These are phyloP conservation scores for Salvia hispanica DNA, from an alignment of 257 asterid species.

Conservation along the genomic window DNA sequence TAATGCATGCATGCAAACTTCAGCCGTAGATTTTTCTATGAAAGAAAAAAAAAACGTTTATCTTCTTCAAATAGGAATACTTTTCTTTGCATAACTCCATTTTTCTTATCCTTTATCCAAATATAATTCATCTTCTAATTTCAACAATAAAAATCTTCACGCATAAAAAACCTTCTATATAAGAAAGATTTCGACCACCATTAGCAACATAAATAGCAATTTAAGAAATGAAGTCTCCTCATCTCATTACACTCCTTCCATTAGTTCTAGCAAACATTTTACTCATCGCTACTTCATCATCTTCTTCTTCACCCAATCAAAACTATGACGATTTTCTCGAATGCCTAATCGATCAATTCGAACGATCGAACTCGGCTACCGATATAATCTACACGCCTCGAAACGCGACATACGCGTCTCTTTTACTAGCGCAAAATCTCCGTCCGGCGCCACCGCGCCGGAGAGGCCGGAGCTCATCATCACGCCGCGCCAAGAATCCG, in stretches of 20 bases:
- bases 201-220: background rate
- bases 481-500: too few relatives aligned
- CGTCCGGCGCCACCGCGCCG: background rate
- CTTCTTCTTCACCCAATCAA: slow-evolving; percentile 1
- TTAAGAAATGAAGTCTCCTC: slow-evolving; percentile 13
- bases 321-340: slow-evolving; percentile 14
- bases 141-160: background rate
- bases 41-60: background rate
- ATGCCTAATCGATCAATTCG: slow-evolving; percentile 16
- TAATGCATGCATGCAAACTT: background rate
- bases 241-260: background rate
- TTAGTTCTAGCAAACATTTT: background rate
- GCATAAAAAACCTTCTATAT: background rate
- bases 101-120: slow-evolving; percentile 1
- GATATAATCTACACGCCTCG: slow-evolving; percentile 19
- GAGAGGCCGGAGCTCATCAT: too few relatives aligned
- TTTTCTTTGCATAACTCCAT: background rate
- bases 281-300: background rate
- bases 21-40: background rate
- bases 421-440: slow-evolving; percentile 8
- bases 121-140: background rate
- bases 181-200: background rate
- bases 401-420: slow-evolving; percentile 23
- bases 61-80: background rate
- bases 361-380: background rate